Base-by-base conservation (phyloP, 805 yeast species). In the Blastobotrys terrestris region DNA sequence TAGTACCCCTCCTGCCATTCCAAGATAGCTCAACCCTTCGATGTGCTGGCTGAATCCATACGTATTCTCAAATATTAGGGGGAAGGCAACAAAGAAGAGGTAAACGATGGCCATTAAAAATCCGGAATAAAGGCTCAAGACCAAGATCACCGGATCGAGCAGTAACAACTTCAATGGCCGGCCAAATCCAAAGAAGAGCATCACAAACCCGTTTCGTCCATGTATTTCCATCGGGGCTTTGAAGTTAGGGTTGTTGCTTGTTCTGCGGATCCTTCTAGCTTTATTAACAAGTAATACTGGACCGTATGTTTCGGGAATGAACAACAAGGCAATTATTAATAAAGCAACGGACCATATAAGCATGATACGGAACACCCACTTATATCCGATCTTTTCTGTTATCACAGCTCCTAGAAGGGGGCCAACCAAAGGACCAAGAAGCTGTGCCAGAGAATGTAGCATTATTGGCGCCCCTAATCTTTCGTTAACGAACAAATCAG, bases 391-490 rank as follows among this genome's bases (percentile, higher is more conserved):
- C 15, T 78, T 80, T 21, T 80, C 81, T 45, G 82, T 79, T 22
- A 81, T 72, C 54, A 78, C 79, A 2, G 84, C 82, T n/a, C 81
- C 71, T 3, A 82, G 70, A 3, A 83, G 64, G 0, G 91, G 91
- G 0, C 88, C 88, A 19, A 83, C 60, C 0, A 82, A 76, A 0
- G 95, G 95, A 50, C 95, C 95, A 64, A 83, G 74, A 61, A 87
- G 81, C 19, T 94, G 90, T 11, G 90, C 86, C 52, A 85, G 68
- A 66, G 91, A 83, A 70, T 85, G 87, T n/a, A 82, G 68, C 2
- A 86, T 79, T 83, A 86, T 79, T n/a, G 95, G 90, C 2, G 83
- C 60, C 14, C 89, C 85, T 63, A 82, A 69, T 63, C 81, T 80
- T 43, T 78, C 77, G 35, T 83, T 79, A 18, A 74, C 77, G 83